Percentiles rank a stretch among this genome's conserved stretches.
Conservation (phyloP, 78 protist genomes). For the Isochrysis galbana region DNA sequence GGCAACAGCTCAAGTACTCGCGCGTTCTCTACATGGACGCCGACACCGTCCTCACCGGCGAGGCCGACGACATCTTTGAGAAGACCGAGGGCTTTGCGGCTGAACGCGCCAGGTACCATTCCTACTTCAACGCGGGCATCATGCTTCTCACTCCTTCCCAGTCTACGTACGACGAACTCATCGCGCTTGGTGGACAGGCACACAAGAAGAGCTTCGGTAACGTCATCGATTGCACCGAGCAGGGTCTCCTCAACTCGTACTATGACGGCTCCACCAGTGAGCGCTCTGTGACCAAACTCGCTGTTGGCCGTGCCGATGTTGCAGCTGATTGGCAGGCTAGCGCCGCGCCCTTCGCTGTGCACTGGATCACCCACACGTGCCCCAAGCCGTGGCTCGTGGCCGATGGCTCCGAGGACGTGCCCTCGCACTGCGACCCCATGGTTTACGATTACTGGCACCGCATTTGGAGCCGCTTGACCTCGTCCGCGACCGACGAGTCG, state of each 20-base stretch:
- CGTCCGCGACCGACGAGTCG: neutral
- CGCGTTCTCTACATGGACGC: conserved; percentile 25
- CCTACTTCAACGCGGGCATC: conserved; percentile 24
- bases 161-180: neutral
- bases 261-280: neutral
- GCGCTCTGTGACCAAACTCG: neutral
- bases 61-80: neutral
- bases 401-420: neutral
- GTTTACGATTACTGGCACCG: conserved; percentile 7
- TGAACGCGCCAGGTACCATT: neutral
- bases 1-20: neutral
- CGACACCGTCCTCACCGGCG: conserved; percentile 11
- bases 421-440: neutral
- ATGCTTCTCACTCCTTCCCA: neutral
- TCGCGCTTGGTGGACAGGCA: neutral
- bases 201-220: neutral
- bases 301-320: conserved; percentile 15
- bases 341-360: neutral
- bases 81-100: neutral
- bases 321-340: neutral
- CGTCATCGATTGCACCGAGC: conserved; percentile 24
- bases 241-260: conserved; percentile 3
- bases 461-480: neutral
- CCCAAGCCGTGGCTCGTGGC: conserved; percentile 25
- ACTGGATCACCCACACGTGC: conserved; percentile 18